Evolutionary conservation across 331 rosid genomes (phyloP), one percentile per base, ranked within the genome.

Genomic region (Saraca asoca): DNA sequence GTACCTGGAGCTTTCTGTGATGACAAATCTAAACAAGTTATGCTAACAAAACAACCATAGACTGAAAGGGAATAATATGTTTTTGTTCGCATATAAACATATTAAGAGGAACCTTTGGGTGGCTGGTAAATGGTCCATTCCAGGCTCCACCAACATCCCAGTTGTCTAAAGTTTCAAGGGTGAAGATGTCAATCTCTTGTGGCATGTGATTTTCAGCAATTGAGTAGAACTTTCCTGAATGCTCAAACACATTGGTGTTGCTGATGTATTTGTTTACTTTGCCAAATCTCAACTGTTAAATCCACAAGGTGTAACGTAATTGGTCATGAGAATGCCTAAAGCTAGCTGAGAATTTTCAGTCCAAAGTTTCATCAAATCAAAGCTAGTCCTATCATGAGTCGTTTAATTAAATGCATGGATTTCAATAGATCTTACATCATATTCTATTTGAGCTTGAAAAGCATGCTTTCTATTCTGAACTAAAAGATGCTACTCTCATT

Each of bases 241-340:
- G 92, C 76, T 85, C 79, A 39, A 88, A 64, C 42, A 85, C 86
- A 14, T 64, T 85, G 44, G 92, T 81, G 73, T 85, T 85, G 79
- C 88, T 81, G 0, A 73, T n/a, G 20, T 56, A 66, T 49, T 80
- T 87, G 67, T 80, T 75, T 31, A 71, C 81, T 60, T 12, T 71
- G 18, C 88, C 92, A 75, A 70, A 85, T 45, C 92, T 75, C 74
- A 73, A 8, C 85, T 83, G 78, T 44, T 3, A 51, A 49, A 53
- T 17, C n/a, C 59, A 38, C 7, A 24, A 13, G 6, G 44, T 43
- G 12, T 42, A 2, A 7, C n/a, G n/a, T 15, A 24, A 12, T n/a
- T n/a, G n/a, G n/a, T 44, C 12, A 20, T 14, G 7, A 42, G 17
- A 51, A 6, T 10, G 38, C 12, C 17, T 31, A 19, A 9, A 42